phyloP scores from a whole-genome alignment of 2,329 filamentous ascomycete species.

The Aspergillus amoenus region DNA sequence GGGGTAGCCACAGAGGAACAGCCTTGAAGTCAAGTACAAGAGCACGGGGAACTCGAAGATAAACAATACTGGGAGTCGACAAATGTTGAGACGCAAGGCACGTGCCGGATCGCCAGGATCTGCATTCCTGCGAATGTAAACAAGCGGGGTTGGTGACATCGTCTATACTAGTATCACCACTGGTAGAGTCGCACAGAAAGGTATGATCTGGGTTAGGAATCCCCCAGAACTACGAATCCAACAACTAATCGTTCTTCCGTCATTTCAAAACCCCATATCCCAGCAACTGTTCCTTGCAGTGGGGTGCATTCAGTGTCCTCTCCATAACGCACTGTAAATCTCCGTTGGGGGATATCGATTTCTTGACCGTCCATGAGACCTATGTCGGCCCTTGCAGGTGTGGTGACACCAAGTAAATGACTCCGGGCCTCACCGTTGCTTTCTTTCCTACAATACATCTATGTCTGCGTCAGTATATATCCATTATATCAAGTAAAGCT shows the following conservation, averaged over 20 bases:
- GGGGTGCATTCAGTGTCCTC: background rate
- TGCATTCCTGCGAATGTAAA: background rate
- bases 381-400: background rate
- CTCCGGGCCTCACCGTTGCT: background rate
- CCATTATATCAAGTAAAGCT: background rate
- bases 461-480: background rate
- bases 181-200: too few species aligned
- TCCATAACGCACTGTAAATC: background rate
- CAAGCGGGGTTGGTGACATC: background rate
- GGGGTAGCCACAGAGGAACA: background rate
- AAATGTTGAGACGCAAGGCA: background rate
- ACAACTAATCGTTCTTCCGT: background rate
- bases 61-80: background rate
- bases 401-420: background rate
- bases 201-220: too few species aligned
- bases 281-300: background rate
- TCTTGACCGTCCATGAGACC: background rate
- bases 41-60: too few species aligned
- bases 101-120: conserved; percentile 9
- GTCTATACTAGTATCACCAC: background rate
- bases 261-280: background rate
- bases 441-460: background rate
- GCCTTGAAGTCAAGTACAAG: background rate
- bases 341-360: background rate
- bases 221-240: background rate